phyloP scores from a whole-genome alignment of 768 basidiomycete genomes.

The Psilocybe sp. region DNA sequence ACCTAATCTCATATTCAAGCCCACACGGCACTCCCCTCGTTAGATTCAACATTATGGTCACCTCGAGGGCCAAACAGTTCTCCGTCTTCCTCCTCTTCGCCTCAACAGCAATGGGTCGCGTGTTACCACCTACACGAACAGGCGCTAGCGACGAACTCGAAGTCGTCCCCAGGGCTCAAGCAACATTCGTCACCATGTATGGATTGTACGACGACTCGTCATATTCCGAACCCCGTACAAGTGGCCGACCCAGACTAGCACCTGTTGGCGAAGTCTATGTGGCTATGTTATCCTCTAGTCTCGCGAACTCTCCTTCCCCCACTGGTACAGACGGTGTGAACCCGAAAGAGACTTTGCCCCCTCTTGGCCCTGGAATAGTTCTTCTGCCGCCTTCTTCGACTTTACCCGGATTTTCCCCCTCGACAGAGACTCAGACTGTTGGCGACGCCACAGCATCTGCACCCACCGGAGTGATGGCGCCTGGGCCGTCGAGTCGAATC shows the following conservation, averaged over 20 bases:
- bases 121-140: not conserved
- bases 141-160: not conserved
- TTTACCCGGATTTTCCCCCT: not conserved
- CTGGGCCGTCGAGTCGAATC: slow-evolving; percentile 4
- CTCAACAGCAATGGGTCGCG: not conserved
- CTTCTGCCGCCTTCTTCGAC: slow-evolving; percentile 5
- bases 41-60: not conserved
- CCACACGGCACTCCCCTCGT: slow-evolving; percentile 15
- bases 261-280: slow-evolving; percentile 11
- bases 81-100: not conserved
- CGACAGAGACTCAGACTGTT: not conserved
- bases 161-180: slow-evolving; percentile 1
- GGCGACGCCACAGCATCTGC: not conserved
- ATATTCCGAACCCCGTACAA: not conserved
- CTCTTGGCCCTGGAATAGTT: slow-evolving; percentile 14
- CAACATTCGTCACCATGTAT: slow-evolving; percentile 10
- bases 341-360: slow-evolving; percentile 6
- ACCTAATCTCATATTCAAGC: slow-evolving; percentile 4
- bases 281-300: slow-evolving; percentile 9
- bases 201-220: slow-evolving; percentile 11
- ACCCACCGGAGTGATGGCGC: not conserved
- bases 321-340: slow-evolving; percentile 1
- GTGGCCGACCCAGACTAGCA: slow-evolving; percentile 1
- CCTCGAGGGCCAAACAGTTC: not conserved
- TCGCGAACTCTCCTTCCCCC: not conserved